Conservation (phyloP, 768 basidiomycete species). For the Russula olivacea region DNA sequence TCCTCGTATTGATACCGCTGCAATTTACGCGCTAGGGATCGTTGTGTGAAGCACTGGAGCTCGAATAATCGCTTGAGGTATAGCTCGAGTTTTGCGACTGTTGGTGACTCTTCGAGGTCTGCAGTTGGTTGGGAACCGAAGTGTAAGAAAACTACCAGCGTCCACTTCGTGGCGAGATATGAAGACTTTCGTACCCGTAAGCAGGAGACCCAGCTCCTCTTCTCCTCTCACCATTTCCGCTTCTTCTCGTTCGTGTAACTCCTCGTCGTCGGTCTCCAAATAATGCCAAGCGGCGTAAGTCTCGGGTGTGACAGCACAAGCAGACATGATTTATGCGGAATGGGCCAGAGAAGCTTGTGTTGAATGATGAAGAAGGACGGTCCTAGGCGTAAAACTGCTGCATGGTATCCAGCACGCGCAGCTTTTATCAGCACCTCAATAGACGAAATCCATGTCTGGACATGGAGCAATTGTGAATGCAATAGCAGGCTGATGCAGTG, state of each 20-base stretch:
- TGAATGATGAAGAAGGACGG: background rate
- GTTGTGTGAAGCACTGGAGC: background rate
- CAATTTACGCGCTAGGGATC: background rate
- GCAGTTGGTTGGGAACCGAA: background rate
- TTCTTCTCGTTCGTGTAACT: background rate
- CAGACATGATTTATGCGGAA: background rate
- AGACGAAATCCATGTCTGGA: background rate
- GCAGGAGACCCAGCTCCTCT: background rate
- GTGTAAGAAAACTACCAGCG: background rate
- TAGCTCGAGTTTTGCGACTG: background rate
- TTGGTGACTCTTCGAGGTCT: slow-evolving; percentile 4
- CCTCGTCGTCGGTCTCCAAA: background rate
- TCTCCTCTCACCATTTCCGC: background rate
- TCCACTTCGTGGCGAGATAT: too few species aligned
- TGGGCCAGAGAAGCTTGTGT: background rate
- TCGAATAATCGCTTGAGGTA: background rate
- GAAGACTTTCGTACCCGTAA: background rate
- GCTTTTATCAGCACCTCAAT: slow-evolving; percentile 1
- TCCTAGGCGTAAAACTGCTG: background rate
- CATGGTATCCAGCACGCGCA: background rate
- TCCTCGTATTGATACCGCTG: background rate
- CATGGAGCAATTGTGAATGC: background rate
- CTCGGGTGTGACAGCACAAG: background rate
- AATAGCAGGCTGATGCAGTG: background rate
- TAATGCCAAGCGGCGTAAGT: background rate